phyloP scores from a whole-genome alignment of 2,329 filamentous ascomycete genomes.

The Neonectria faginata region DNA sequence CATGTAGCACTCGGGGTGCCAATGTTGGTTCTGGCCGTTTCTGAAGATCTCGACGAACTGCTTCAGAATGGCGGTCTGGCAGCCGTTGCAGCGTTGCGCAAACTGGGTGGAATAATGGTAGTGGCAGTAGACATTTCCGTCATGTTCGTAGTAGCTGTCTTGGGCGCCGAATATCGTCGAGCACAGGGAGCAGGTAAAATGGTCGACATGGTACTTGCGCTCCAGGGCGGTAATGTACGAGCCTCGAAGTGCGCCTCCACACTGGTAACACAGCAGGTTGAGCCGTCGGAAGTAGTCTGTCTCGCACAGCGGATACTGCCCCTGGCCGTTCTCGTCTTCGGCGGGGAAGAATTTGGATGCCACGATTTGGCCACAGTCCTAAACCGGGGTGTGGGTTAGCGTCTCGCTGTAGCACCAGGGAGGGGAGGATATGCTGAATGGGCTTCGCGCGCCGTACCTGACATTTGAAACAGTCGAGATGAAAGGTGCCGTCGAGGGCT shows the following conservation, averaged over 20 bases:
- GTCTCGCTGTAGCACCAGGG: conserved; percentile 15
- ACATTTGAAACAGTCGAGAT: conserved; percentile 98
- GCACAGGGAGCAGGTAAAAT: conserved; percentile 98
- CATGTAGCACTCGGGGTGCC: conserved; percentile 99
- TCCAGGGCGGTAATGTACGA: conserved; percentile 99
- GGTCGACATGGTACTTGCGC: conserved; percentile 98
- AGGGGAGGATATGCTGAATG: conserved; percentile 7
- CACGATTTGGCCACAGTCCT: conserved; percentile 98
- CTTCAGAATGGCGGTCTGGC: conserved; percentile 96
- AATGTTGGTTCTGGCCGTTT: conserved; percentile 98
- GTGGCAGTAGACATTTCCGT: conserved; percentile 95
- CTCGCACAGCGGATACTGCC: conserved; percentile 95
- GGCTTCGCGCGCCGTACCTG: conserved; percentile 66
- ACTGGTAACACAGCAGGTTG: conserved; percentile 90
- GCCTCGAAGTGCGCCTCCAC: conserved; percentile 90
- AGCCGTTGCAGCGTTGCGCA: conserved; percentile 95
- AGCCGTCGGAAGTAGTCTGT: conserved; percentile 96
- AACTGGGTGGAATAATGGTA: conserved; percentile 99
- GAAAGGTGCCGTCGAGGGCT: conserved; percentile 92
- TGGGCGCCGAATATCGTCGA: conserved; percentile 98
- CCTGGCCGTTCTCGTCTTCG: conserved; percentile 85
- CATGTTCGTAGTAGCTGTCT: conserved; percentile 99
- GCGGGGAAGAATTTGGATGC: conserved; percentile 99
- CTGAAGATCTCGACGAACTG: conserved; percentile 99
- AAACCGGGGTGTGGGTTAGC: conserved; percentile 38